Evolutionary conservation across 73 alveolate genomes (phyloP), one percentile per base, ranked within the genome.

Genomic region (Loxodes magnus): DNA sequence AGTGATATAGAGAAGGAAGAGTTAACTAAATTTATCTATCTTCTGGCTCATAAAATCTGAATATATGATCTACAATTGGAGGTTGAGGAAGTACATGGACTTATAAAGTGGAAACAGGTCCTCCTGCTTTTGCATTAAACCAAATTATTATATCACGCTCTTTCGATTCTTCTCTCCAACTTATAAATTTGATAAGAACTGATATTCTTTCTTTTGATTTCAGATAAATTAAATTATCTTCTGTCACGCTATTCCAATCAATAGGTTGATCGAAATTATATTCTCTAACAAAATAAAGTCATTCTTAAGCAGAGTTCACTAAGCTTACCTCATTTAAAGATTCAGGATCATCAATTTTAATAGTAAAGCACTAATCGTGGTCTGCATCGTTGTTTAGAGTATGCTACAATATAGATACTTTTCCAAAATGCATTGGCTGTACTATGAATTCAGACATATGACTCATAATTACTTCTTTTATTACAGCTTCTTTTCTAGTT

Each of bases 21-120:
- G 35, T 26, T 3, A 74, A 37, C 15, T 4, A 26, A 22, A 54
- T 57, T 22, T 34, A 34, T 0, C 59, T 5, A 22, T 51, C 27
- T 34, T 66, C 65, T 4, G 75, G 72, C 29, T 74, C 88, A 37
- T 74, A 74, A 41, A 67, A 74, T 6, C 78, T 19, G 54, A 74
- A 74, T 2, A 46, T 48, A 7, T 67, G 60, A 56, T 74, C 88
- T 0, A 75, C 52, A 16, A 42, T 54, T 7, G 38, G 29, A 21
- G 70, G 64, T 37, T 71, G 29, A 27, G 88, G 88, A 35, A 48
- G 53, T n/a, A 74, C 52, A n/a, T 67, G 55, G 7, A 74, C 15
- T 4, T 49, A 70, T 43, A 74, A 31, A 2, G 76, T 61, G 17
- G 51, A 12, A 2, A 74, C 25, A 5, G 83, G 69, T 37, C 65